Evolutionary conservation across 2,329 filamentous ascomycete species (phyloP).

Genomic region (Sphaerostilbella broomeana): DNA sequence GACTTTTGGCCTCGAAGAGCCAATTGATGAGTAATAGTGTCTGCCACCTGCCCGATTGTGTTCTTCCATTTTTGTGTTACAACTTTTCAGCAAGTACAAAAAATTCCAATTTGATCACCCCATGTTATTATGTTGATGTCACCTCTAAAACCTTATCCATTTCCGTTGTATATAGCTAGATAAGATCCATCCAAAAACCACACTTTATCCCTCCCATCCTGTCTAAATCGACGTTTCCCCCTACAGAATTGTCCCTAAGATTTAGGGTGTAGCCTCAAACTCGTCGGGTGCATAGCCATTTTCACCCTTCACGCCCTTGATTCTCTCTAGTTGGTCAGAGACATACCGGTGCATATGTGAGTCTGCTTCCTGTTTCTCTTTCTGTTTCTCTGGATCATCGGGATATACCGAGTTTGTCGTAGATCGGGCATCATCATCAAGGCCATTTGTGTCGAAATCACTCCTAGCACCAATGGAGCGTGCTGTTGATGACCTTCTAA

Average conservation of each 20-base stretch:
- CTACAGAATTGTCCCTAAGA: background rate
- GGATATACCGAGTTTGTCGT: conserved; percentile 26
- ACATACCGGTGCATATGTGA: conserved; percentile 76
- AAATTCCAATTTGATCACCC: no score
- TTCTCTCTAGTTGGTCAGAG: conserved; percentile 67
- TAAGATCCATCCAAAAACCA: no score
- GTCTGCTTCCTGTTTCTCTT: conserved; percentile 50
- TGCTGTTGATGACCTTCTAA: conserved; percentile 73
- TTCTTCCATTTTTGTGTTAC: no score
- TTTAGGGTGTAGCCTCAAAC: conserved; percentile 38
- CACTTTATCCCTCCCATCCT: no score
- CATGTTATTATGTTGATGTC: no score
- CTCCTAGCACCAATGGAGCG: conserved; percentile 79
- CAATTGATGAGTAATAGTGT: no score
- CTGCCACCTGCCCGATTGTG: no score
- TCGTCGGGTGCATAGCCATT: conserved; percentile 33
- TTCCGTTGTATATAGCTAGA: background rate
- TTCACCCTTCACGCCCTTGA: conserved; percentile 37
- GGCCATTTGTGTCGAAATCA: conserved; percentile 58
- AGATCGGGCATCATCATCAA: conserved; percentile 33
- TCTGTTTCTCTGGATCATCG: conserved; percentile 37
- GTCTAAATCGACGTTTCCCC: background rate
- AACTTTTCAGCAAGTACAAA: no score
- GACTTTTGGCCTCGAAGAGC: no score
- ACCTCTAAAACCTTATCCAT: background rate